Conservation (phyloP, 169 alveolate genomes). For the Plasmodium sp. region DNA sequence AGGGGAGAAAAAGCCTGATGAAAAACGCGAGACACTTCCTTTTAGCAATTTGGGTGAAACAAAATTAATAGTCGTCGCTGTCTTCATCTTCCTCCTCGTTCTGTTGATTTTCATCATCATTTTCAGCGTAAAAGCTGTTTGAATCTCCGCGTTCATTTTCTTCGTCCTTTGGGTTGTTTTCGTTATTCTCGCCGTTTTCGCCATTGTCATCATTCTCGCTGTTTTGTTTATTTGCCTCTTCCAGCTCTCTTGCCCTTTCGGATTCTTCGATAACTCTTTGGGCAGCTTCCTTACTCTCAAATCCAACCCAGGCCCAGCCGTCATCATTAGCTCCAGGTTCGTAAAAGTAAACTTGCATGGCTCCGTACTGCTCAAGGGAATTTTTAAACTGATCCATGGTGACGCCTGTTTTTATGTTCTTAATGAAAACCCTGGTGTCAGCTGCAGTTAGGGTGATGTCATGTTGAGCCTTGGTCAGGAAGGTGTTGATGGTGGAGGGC, state of each 20-base stretch:
- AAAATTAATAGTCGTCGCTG: slow-evolving; percentile 15
- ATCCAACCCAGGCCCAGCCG: slow-evolving; percentile 89
- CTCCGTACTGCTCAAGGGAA: slow-evolving; percentile 79
- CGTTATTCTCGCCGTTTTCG: slow-evolving; percentile 11
- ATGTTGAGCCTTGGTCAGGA: slow-evolving; percentile 70
- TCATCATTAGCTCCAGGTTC: slow-evolving; percentile 78
- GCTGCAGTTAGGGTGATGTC: slow-evolving; percentile 53
- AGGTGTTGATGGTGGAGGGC: slow-evolving; percentile 35
- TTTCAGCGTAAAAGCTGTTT: slow-evolving; percentile 50
- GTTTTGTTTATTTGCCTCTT: slow-evolving; percentile 3
- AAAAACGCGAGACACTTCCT: neutral
- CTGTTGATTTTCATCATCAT: slow-evolving; percentile 15
- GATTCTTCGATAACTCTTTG: slow-evolving; percentile 70
- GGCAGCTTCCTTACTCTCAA: slow-evolving; percentile 77
- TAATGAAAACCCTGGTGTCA: slow-evolving; percentile 52
- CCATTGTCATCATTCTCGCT: slow-evolving; percentile 1
- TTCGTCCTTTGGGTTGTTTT: slow-evolving; percentile 3
- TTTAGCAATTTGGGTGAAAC: neutral
- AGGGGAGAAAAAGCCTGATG: neutral
- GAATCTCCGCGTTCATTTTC: slow-evolving; percentile 35
- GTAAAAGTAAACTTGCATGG: slow-evolving; percentile 82
- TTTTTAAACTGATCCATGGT: slow-evolving; percentile 72
- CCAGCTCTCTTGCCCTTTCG: slow-evolving; percentile 32
- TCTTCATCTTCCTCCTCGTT: slow-evolving; percentile 48
- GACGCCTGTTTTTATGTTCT: slow-evolving; percentile 72